Evolutionary conservation across 208 protist genomes (phyloP).

Genomic region (Crithidia expoeki): DNA sequence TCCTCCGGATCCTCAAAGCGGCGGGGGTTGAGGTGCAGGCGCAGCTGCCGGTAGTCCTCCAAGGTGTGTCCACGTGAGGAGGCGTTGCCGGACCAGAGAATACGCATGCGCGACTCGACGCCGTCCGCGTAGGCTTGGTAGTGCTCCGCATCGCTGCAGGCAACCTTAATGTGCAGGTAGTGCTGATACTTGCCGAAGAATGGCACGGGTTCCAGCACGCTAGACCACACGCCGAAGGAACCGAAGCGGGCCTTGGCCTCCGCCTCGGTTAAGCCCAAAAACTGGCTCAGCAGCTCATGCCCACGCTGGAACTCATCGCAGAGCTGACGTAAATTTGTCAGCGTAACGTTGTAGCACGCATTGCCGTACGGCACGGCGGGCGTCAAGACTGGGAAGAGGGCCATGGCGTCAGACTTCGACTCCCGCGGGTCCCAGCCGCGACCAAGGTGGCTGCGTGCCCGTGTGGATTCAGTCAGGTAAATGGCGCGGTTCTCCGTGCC

Average conservation of each 20-base stretch:
- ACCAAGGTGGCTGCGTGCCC: conserved; percentile 70
- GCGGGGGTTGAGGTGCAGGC: conserved; percentile 74
- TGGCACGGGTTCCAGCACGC: conserved; percentile 70
- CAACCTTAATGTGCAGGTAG: conserved; percentile 85
- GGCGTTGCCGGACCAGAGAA: conserved; percentile 82
- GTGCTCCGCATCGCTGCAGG: conserved; percentile 70
- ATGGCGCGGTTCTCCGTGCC: conserved; percentile 88
- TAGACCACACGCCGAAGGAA: conserved; percentile 78
- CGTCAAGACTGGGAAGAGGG: conserved; percentile 98
- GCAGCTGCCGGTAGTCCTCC: conserved; percentile 73
- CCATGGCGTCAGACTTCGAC: conserved; percentile 88
- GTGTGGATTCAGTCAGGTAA: conserved; percentile 86
- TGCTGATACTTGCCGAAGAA: conserved; percentile 87
- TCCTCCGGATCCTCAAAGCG: conserved; percentile 85
- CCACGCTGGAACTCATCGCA: conserved; percentile 95
- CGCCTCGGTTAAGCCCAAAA: conserved; percentile 48
- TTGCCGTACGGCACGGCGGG: conserved; percentile 98
- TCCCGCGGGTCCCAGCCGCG: conserved; percentile 84
- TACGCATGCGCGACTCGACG: conserved; percentile 89
- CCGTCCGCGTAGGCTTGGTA: conserved; percentile 86
- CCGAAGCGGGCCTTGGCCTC: conserved; percentile 65
- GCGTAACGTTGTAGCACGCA: conserved; percentile 96
- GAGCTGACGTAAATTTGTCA: conserved; percentile 94
- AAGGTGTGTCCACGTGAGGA: conserved; percentile 73
- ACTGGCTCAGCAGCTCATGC: conserved; percentile 66